Evolutionary conservation across 257 asterid species (phyloP).

Genomic region (Nicotiana benthamiana): DNA sequence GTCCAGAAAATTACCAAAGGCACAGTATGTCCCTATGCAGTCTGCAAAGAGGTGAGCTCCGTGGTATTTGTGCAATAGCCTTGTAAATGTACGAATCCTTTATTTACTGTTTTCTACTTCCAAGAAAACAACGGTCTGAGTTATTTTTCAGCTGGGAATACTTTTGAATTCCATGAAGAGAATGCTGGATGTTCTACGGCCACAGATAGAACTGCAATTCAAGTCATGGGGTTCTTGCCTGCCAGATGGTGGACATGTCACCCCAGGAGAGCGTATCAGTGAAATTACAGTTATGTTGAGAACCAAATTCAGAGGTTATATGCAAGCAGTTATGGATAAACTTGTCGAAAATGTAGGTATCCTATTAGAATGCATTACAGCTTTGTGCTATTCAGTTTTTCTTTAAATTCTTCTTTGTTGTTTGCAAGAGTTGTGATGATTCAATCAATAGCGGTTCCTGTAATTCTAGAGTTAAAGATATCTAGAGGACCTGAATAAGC

Average conservation of each 20-base stretch:
- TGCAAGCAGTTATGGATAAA: conserved; percentile 71
- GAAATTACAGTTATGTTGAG: conserved; percentile 85
- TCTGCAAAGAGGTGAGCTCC: conserved; percentile 47
- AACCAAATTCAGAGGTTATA: conserved; percentile 72
- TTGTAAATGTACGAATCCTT: neutral
- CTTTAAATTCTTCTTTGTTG: neutral
- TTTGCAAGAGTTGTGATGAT: conserved; percentile 3
- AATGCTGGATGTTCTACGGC: conserved; percentile 68
- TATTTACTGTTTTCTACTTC: neutral
- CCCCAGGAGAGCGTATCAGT: conserved; percentile 71
- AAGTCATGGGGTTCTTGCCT: conserved; percentile 82
- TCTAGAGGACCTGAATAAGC: neutral
- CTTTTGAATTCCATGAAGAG: conserved; percentile 79
- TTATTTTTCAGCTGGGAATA: conserved; percentile 66
- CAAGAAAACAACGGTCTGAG: neutral
- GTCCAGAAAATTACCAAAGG: conserved; percentile 83
- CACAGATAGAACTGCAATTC: conserved; percentile 61
- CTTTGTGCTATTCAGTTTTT: neutral
- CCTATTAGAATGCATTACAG: neutral
- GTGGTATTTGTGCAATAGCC: neutral
- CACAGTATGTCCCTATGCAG: conserved; percentile 32
- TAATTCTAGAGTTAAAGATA: neutral
- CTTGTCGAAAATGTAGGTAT: conserved; percentile 75
- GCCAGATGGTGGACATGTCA: conserved; percentile 50
- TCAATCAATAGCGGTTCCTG: too few relatives aligned